Evolutionary conservation across 139 green algal genomes (phyloP), one percentile per base, ranked within the genome.

Genomic region (Coelastrella sp.): DNA sequence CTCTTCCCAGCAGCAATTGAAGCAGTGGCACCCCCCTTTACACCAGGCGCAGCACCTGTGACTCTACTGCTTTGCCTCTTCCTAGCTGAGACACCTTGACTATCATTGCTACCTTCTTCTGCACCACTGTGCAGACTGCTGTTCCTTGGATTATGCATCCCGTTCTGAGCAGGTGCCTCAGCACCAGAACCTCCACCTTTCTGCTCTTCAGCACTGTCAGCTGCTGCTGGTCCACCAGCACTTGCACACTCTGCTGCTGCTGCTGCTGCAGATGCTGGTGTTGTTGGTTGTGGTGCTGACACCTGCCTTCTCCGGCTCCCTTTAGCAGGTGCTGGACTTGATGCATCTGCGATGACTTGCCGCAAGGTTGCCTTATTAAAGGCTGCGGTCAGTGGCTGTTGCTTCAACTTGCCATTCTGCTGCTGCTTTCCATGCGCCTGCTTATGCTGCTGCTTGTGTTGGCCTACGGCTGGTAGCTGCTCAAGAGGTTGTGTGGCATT

Each of bases 401-500:
- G 62, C n/a, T 41, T 71, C 27, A 38, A 9, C 17, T 71, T 71
- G 32, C 62, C 0, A 32, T 19, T 13, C 66, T 74, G n/a, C 41
- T 74, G 64, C 64, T 43, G 25, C 72, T 64, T 64, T 30, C 32
- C 1, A 8, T 43, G 30, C 0, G 45, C 21, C 72, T 27, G 40
- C 69, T 78, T 38, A n/a, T 64, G 43, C 72, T 79, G 43, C 72
- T 37, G 41, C 27, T 43, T 30, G n/a, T n/a, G n/a, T n/a, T n/a
- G n/a, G n/a, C n/a, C n/a, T n/a, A n/a, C n/a, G 25, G 32, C 23
- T 59, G 67, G 67, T 37, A 30, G 45, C 72, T 45, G 72, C 43
- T 30, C 41, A 25, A 27, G 71, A 25, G 21, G 71, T 23, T 74
- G n/a, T n/a, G n/a, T n/a, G n/a, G n/a, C n/a, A n/a, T n/a, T n/a